Evolutionary conservation across 2,329 filamentous ascomycete species (phyloP), one percentile per base, ranked within the genome.

Genomic region (Fusarium paranaense): DNA sequence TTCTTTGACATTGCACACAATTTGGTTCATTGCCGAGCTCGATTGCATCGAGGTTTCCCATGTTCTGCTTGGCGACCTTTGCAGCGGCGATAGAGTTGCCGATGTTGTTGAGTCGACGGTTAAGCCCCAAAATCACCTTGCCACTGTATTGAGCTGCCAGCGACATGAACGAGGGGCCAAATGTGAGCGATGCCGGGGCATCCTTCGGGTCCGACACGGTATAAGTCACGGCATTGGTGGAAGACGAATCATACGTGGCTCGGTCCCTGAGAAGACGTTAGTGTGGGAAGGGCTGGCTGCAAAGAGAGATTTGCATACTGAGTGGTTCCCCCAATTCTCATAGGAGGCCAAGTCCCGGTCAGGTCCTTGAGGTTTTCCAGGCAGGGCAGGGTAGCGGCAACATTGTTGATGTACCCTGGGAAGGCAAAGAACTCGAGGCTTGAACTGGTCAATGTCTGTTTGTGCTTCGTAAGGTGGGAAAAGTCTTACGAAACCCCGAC

Each of bases 21-120:
- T 90, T 86, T 5, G 89, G 88, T 64, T 90, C 88, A 72, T 90
- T 90, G 2, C 88, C 88, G 1, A 90, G 81, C 74, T 90, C 88
- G 37, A 90, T 87, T 4, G 88, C 86, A 20, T 86, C 80, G 13
- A 90, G 76, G 69, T 89, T 90, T 6, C 69, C 72, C 73, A 90
- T 86, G n/a, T 81, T 76, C 2, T 72, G 73, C 11, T 85, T 82
- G 1, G 85, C 88, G 0, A 83, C 75, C 50, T 82, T 83, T 2
- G 88, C 88, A 0, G 88, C 89, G 0, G 83, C 82, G 37, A 90
- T 86, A 0, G 87, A 90, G 71, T 90, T 90, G n/a, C 80, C 75
- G 20, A 89, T 81, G 54, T 89, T 82, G 70, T 90, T 84, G 35
- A 87, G 83, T 1, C 87, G 85, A 40, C 89, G 83, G 73, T 90